These are phyloP conservation scores for Moniliella sp. DNA, from an alignment of 1,284 basidiomycete genomes.

Conservation along the genomic window DNA sequence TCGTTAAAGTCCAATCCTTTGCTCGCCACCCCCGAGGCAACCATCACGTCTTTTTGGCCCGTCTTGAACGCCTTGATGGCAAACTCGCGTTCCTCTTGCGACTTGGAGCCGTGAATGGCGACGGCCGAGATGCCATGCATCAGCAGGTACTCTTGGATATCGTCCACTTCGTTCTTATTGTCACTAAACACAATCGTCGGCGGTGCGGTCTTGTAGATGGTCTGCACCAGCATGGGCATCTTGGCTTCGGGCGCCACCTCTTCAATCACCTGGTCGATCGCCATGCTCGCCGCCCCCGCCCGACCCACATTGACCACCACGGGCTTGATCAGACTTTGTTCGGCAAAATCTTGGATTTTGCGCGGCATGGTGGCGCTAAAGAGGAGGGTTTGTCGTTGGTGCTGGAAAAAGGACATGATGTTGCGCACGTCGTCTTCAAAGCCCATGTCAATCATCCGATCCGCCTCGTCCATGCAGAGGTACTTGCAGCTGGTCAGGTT, in stretches of 20 bases:
- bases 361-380: slow-evolving; percentile 98
- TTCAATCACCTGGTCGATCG: slow-evolving; percentile 89
- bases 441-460: slow-evolving; percentile 94
- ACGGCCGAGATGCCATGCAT: slow-evolving; percentile 95
- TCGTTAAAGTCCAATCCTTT: slow-evolving; percentile 97
- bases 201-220: slow-evolving; percentile 89
- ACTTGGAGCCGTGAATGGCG: slow-evolving; percentile 90
- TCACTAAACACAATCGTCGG: slow-evolving; percentile 95
- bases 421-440: slow-evolving; percentile 96
- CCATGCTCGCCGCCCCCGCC: slow-evolving; percentile 86
- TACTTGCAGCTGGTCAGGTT: slow-evolving; percentile 59
- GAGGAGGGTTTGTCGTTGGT: slow-evolving; percentile 82
- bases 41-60: slow-evolving; percentile 95
- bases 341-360: slow-evolving; percentile 95
- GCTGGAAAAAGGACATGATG: slow-evolving; percentile 88
- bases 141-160: slow-evolving; percentile 90
- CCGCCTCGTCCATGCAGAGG: slow-evolving; percentile 94
- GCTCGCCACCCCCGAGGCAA: slow-evolving; percentile 84
- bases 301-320: slow-evolving; percentile 90
- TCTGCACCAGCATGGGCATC: slow-evolving; percentile 94
- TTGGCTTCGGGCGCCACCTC: slow-evolving; percentile 98
- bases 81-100: slow-evolving; percentile 94
- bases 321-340: slow-evolving; percentile 74
- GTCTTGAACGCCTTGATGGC: slow-evolving; percentile 92
- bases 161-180: slow-evolving; percentile 98